A percentile compares a stretch with the other conserved stretches of the same genome.
Evolutionary conservation across 345 rosid genomes (phyloP).

Genomic region (Aethionema arabicum): DNA sequence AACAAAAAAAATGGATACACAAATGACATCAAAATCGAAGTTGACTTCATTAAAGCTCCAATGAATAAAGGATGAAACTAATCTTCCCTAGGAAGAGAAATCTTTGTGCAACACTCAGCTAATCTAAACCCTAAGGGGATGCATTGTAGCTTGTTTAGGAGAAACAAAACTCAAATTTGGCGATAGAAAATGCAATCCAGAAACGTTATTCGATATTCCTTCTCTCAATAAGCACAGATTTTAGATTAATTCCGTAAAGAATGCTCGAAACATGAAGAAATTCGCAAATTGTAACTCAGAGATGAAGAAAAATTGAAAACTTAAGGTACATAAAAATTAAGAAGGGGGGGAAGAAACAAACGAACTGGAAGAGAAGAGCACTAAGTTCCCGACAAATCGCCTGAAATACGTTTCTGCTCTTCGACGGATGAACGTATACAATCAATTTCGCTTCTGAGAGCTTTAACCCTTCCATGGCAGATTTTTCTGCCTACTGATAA

Average conservation of each 20-base stretch:
- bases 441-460: conserved; percentile 57
- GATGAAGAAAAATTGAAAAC: neutral
- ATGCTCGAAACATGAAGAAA: neutral
- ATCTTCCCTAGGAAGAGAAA: neutral
- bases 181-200: too few species aligned
- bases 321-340: neutral
- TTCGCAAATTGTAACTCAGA: too few species aligned
- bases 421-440: conserved; percentile 65
- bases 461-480: conserved; percentile 70
- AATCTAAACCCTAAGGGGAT: neutral
- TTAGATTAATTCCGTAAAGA: neutral
- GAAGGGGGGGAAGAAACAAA: conserved; percentile 29
- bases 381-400: conserved; percentile 86
- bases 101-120: neutral
- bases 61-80: neutral
- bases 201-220: too few species aligned
- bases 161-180: too few species aligned
- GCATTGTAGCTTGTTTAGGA: too few species aligned
- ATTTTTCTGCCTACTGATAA: neutral
- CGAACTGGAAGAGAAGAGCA: conserved; percentile 78
- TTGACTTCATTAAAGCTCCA: conserved; percentile 2
- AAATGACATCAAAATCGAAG: neutral
- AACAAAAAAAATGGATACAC: neutral
- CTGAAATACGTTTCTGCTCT: conserved; percentile 46
- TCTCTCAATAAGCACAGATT: too few species aligned